These are phyloP conservation scores for Eucalyptus leucophloia DNA, from an alignment of 345 rosid genomes.

Conservation along the genomic window DNA sequence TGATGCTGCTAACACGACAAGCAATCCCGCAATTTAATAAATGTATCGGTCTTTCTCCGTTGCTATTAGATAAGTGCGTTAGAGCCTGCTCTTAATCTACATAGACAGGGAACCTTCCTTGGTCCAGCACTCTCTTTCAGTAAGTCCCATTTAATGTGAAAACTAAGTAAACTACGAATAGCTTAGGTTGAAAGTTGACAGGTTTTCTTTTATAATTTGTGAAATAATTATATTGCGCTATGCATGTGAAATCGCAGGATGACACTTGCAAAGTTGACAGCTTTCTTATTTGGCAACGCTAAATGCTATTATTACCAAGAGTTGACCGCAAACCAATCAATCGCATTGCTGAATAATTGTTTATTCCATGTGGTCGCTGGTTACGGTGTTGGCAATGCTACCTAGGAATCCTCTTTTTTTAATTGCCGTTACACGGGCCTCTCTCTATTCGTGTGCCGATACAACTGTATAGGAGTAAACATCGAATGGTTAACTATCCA, in stretches of 20 bases:
- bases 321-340: not conserved
- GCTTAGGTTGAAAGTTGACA: not conserved
- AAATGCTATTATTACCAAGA: not conserved
- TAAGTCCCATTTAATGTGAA: not conserved
- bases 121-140: not conserved
- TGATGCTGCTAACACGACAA: not conserved
- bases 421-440: not conserved
- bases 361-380: not conserved
- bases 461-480: not conserved
- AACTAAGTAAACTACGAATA: not conserved
- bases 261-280: not conserved
- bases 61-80: not conserved
- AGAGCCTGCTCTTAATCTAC: not conserved
- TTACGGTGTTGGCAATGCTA: not conserved
- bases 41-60: not conserved
- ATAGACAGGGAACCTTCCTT: not conserved
- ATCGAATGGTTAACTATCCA: not conserved
- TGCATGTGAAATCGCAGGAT: not conserved
- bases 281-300: not conserved
- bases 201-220: not conserved
- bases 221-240: not conserved
- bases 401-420: not conserved
- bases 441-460: not conserved
- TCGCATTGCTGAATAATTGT: not conserved
- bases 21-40: not conserved